phyloP scores from a whole-genome alignment of 1,284 basidiomycete species.

The Sanguinoderma infundibulare region DNA sequence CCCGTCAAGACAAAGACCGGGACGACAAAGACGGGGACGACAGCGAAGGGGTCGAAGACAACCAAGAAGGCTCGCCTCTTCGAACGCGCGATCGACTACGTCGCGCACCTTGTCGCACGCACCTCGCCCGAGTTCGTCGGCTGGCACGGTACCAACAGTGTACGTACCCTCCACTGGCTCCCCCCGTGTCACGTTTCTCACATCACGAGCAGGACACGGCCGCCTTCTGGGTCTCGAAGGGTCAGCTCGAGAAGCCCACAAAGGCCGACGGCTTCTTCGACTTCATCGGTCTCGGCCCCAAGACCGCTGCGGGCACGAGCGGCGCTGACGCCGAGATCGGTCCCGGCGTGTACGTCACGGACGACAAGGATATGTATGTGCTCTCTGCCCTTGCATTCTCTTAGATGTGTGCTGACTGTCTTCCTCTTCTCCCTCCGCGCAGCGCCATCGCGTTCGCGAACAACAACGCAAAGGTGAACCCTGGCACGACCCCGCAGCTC shows the following conservation, averaged over 20 bases:
- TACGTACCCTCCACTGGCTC: not conserved
- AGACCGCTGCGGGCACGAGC: not conserved
- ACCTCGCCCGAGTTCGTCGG: conserved; percentile 1
- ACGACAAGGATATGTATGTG: conserved; percentile 1
- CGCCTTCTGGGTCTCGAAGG: not conserved
- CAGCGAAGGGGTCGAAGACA: not conserved
- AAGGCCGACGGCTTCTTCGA: not conserved
- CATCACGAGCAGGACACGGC: not conserved
- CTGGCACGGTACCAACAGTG: conserved; percentile 4
- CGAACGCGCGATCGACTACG: conserved; percentile 1
- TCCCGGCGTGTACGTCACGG: conserved; percentile 1
- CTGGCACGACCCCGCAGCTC: not conserved
- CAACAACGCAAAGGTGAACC: conserved; percentile 1
- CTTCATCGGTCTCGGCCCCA: not conserved
- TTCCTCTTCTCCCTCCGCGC: not conserved
- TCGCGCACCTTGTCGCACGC: conserved; percentile 3
- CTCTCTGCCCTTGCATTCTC: not conserved
- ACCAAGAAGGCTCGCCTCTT: not conserved
- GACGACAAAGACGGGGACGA: not conserved
- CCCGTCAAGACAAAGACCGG: not conserved
- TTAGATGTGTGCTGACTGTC: not conserved
- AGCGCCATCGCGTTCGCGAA: conserved; percentile 2
- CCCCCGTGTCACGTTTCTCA: not conserved
- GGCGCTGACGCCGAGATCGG: conserved; percentile 4
- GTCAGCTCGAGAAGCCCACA: not conserved